Evolutionary conservation across 768 basidiomycete species (phyloP).

Genomic region (Daedaleopsis nitida): DNA sequence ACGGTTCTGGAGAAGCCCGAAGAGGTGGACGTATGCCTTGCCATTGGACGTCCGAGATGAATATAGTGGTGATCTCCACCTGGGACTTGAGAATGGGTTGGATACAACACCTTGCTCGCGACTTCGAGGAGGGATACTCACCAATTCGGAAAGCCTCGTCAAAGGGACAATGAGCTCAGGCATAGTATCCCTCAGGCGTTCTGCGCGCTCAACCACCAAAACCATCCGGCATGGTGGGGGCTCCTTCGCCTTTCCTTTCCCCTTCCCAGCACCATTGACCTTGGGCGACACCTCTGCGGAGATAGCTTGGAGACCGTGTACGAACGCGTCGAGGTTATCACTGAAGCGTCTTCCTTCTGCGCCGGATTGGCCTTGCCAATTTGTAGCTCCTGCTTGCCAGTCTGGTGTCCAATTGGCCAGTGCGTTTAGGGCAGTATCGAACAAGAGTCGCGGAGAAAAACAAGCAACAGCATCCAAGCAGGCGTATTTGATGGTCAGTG

Average conservation of each 20-base stretch:
- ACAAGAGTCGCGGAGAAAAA: constrained; percentile 64
- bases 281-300: not conserved
- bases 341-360: constrained; percentile 52
- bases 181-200: constrained; percentile 60
- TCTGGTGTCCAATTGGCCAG: constrained; percentile 55
- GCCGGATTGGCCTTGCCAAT: constrained; percentile 45
- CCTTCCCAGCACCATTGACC: constrained; percentile 29
- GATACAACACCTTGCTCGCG: not conserved
- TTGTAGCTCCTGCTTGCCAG: constrained; percentile 64
- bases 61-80: constrained; percentile 58
- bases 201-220: constrained; percentile 67
- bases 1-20: constrained; percentile 75
- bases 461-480: constrained; percentile 58
- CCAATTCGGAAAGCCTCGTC: constrained; percentile 71
- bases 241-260: constrained; percentile 32
- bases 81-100: constrained; percentile 46
- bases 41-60: constrained; percentile 70
- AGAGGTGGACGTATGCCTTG: constrained; percentile 68
- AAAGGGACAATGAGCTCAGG: constrained; percentile 72
- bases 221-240: constrained; percentile 47
- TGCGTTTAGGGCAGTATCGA: constrained; percentile 63
- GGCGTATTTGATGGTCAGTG: constrained; percentile 39
- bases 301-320: constrained; percentile 60
- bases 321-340: constrained; percentile 65
- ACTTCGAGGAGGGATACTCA: constrained; percentile 33